Evolutionary conservation across 148 eudicot species (phyloP), one percentile per base, ranked within the genome.

Genomic region (Chenopodium album): DNA sequence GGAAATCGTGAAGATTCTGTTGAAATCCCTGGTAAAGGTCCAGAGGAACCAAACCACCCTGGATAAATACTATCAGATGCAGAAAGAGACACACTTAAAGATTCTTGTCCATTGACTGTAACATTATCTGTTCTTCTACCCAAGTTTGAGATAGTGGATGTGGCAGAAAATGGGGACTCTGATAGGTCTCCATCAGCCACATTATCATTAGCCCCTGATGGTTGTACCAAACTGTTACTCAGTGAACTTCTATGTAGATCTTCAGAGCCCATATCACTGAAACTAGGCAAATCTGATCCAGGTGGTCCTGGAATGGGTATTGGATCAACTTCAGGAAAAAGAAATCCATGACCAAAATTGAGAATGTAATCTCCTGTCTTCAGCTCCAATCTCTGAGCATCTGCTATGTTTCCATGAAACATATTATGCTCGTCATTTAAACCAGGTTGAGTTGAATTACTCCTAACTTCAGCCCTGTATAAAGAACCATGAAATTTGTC

Each of bases 241-340:
- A 87, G 80, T 60, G 93, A 89, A 80, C 76, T 90, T 23, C 89
- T 90, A 50, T 85, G 91, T 48, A 87, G 84, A 81, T 82, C 91
- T 80, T 87, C 92, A 75, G 92, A 88, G 64, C 85, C 87, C 89
- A 90, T 87, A 67, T 81, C 92, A 29, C 94, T 87, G 52, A 90
- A 90, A 81, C 94, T 87, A 63, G 94, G 94, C 81, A 91, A 81
- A 85, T 90, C 89, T 56, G 89, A 91, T 72, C 94, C 94, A 19
- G 94, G 94, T 70, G 94, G 94, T 41, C 94, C 94, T 1, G 94
- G 94, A 78, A 91, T 91, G 63, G 90, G 91, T 75, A 91, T 90
- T n/a, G 92, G 87, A 75, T 91, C 94, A 22, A 90, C 85, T 68
- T 83, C 88, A n/a, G 79, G 70, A 32, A 85, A 89, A 70, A 83